Base-by-base conservation (phyloP, 2,329 filamentous ascomycete species). In the Hymenoscyphus linearis region DNA sequence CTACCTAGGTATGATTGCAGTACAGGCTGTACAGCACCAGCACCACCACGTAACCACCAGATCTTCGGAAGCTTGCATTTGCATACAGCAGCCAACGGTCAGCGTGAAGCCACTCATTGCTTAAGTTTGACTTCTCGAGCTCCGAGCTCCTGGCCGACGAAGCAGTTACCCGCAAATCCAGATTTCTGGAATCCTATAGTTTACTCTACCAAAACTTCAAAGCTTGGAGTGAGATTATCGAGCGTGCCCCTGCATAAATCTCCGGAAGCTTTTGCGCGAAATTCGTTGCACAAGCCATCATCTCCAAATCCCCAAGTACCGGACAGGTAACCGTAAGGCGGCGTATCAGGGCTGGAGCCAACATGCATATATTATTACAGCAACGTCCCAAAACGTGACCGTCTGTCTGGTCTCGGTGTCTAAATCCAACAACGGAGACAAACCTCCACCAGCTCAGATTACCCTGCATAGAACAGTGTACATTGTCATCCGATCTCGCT, bases 251-350 rank as follows among this genome's bases (percentile, higher is more conserved):
- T 47, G 44, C 18, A 47, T 55, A n/a, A 22, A 36, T 36, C 64
- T 59, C 55, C 52, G 47, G 55, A 50, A 31, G 37, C 26, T 58
- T 60, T 60, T 60, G 36, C 54, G 62, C n/a, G n/a, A n/a, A 55
- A 67, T 58, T 60, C 65, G 63, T 64, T 64, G 57, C 36, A 54
- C 12, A 10, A 47, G 13, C 44, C 44, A 47, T 12, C 44, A 47
- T 22, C 44, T 22, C n/a, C 27, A 31, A 6, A 25, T 10, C 22
- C 25, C n/a, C 62, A 66, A 66, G 56, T 66, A 63, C 66, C 66
- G 66, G 60, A 60, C 66, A 64, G 64, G 66, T 67, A 57, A 64
- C 5, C 44, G 44, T 47, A 18, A 22, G 44, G 44, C 44, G 44
- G 18, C 44, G 44, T 47, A 25, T 47, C n/a, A 22, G 22, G 22